Conservation (phyloP, 2,329 filamentous ascomycete genomes). For the Leptographium wingfieldii region DNA sequence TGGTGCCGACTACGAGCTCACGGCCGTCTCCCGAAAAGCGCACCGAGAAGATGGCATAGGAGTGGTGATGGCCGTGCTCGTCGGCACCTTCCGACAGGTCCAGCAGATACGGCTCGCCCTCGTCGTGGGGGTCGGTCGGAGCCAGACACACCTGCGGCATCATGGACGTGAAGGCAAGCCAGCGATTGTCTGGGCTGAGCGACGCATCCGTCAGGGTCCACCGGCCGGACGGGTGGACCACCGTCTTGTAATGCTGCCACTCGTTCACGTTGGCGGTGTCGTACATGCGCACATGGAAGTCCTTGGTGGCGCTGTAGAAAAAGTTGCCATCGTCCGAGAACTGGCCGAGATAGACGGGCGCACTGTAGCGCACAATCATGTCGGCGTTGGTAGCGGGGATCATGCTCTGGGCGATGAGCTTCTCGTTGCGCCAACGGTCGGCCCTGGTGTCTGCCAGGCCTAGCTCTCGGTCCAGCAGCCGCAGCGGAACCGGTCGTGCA, state of each 20-base stretch:
- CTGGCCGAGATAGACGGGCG: slow-evolving; percentile 85
- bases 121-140: slow-evolving; percentile 72
- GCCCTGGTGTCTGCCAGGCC: slow-evolving; percentile 46
- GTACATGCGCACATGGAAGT: slow-evolving; percentile 93
- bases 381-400: slow-evolving; percentile 69
- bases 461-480: slow-evolving; percentile 71
- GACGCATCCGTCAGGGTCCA: slow-evolving; percentile 97
- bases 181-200: slow-evolving; percentile 81
- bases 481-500: slow-evolving; percentile 39
- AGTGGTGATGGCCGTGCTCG: slow-evolving; percentile 15
- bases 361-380: slow-evolving; percentile 75
- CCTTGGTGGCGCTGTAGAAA: slow-evolving; percentile 84
- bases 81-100: slow-evolving; percentile 47
- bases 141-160: slow-evolving; percentile 73
- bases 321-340: slow-evolving; percentile 97
- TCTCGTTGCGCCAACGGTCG: slow-evolving; percentile 35
- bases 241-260: slow-evolving; percentile 93
- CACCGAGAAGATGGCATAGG: slow-evolving; percentile 71
- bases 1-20: slow-evolving; percentile 83
- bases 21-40: slow-evolving; percentile 85
- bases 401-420: slow-evolving; percentile 57
- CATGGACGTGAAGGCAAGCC: slow-evolving; percentile 85
- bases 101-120: slow-evolving; percentile 66
- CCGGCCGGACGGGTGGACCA: slow-evolving; percentile 70
- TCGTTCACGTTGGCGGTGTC: slow-evolving; percentile 91